phyloP scores from a whole-genome alignment of 257 asterid genomes.

The Capsicum pubescens region DNA sequence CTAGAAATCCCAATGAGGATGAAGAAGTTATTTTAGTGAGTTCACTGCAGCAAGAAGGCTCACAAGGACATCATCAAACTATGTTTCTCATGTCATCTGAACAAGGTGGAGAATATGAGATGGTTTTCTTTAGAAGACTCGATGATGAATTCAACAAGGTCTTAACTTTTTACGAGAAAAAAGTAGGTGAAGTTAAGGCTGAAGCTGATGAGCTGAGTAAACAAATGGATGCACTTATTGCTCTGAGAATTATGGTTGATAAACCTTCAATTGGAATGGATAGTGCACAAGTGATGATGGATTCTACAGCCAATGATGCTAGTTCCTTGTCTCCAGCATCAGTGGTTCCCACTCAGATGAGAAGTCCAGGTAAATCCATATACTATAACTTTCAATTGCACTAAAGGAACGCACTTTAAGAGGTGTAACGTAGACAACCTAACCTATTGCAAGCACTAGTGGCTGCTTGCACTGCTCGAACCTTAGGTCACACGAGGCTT shows the following conservation, averaged over 20 bases:
- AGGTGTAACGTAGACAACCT: too few species aligned
- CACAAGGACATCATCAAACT: slow-evolving; percentile 55
- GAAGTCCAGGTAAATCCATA: slow-evolving; percentile 51
- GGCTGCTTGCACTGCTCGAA: too few species aligned
- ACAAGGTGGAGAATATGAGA: slow-evolving; percentile 70
- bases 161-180: slow-evolving; percentile 51
- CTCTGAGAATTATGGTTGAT: slow-evolving; percentile 66
- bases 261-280: slow-evolving; percentile 41
- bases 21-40: slow-evolving; percentile 50
- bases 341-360: slow-evolving; percentile 43
- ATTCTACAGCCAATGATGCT: background rate
- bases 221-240: slow-evolving; percentile 91
- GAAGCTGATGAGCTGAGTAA: slow-evolving; percentile 64
- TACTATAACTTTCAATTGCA: too few species aligned
- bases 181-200: slow-evolving; percentile 50
- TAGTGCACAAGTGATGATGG: slow-evolving; percentile 14
- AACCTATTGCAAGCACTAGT: too few species aligned
- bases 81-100: slow-evolving; percentile 70
- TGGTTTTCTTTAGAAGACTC: slow-evolving; percentile 55
- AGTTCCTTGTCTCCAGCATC: slow-evolving; percentile 42
- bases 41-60: slow-evolving; percentile 43
- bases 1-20: slow-evolving; percentile 43
- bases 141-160: slow-evolving; percentile 82
- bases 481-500: too few species aligned
- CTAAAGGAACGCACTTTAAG: too few species aligned